Evolutionary conservation across 139 green algal species (phyloP), one percentile per base, ranked within the genome.

Genomic region (Ettlia oleoabundans): DNA sequence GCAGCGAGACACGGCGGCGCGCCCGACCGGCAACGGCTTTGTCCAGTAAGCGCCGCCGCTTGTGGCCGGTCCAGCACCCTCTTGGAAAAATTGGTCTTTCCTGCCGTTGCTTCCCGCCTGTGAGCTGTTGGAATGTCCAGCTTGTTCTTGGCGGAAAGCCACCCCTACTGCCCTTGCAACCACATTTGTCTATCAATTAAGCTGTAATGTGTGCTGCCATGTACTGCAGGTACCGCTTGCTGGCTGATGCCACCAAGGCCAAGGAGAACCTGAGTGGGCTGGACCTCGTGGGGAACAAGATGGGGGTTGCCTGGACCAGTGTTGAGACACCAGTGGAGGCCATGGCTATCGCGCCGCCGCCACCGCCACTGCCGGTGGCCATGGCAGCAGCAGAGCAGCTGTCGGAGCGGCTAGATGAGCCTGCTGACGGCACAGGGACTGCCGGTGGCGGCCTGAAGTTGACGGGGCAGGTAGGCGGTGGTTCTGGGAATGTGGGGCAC

Each of bases 381-480:
- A 37, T 81, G 10, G 76, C 53, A 26, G 35, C 58, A 1, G 9
- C 35, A 40, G 28, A 28, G 53, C 37, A 7, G 6, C 40, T 62
- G 43, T 30, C 33, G 1, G 61, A 62, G 52, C 22, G 32, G 1
- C 33, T 72, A 28, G 26, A 84, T 26, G 61, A 84, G 24, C 42
- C 33, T 2, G 80, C 22, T 30, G 78, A 82, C 22, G 79, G 55
- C 24, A 72, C 63, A 65, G 82, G 78, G 67, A 84, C 82, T 13
- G 83, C 88, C 32, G 81, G 86, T 64, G 93, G 91, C 42, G 93
- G 93, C 5, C 74, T 98, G 72, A 91, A 88, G 83, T 77, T 98
- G 47, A 94, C 92, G 22, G 86, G 91, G 55, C 86, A 93, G 80
- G 78, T n/a, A n/a, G n/a, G n/a, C n/a, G n/a, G n/a, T n/a, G n/a